Base-by-base conservation (phyloP, 305 asterid species). In the Ilex paraguariensis region DNA sequence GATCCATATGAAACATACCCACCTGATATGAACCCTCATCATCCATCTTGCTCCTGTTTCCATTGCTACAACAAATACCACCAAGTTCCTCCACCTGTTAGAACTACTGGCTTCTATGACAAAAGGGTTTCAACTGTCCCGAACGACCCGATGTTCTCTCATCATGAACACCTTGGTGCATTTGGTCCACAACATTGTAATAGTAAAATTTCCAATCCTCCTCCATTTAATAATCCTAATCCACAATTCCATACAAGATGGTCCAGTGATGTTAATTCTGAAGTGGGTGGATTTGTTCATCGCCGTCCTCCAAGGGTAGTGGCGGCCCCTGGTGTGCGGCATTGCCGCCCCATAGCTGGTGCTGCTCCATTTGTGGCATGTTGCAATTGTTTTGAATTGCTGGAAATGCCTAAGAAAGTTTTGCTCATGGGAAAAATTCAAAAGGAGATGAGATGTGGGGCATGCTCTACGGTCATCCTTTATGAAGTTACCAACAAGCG, bases 361-460 rank as follows among this genome's bases (percentile, higher is more conserved):
- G 98, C 95, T 10, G 95, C 97, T 50, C 98, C 98, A 15, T 82
- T 91, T 67, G n/a, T 91, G 63, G 67, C 87, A 4, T 91, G 98
- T 83, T 65, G 67, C 73, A 79, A 70, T 69, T 91, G 98, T 76
- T 81, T 75, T 50, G 85, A 80, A 87, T 42, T 88, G 65, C 78
- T 91, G 67, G 68, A 75, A 30, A 73, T 91, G 73, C 91, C 98
- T 57, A 81, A 79, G 85, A 79, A 77, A 69, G 63, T 65, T 53
- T 56, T 68, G 32, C 15, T 54, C 3, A 65, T 71, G 65, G 74
- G 70, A 49, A 70, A 57, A 59, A 70, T 30, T 51, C 75, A 67
- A 59, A 78, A 61, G 81, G 82, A 81, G 75, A 69, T 87, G 66
- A 83, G 81, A 67, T 91, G 98, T 36, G 92, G 95, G 56, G 77